phyloP scores from a whole-genome alignment of 257 asterid genomes.

The Phtheirospermum japonicum region DNA sequence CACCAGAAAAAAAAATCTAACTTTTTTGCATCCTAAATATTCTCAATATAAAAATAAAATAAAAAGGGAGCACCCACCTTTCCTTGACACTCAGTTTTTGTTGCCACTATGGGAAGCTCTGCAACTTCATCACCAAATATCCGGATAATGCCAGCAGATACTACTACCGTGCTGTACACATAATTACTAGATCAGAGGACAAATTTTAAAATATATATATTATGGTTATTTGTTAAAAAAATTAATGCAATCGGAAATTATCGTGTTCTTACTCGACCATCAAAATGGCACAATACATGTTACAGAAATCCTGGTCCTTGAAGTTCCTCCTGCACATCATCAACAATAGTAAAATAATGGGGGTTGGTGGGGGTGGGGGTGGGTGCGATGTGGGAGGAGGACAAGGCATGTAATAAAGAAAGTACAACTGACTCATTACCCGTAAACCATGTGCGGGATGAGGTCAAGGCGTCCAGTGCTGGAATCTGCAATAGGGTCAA shows the following conservation, averaged over 20 bases:
- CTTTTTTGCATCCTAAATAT: background rate
- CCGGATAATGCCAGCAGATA: slow-evolving; percentile 76
- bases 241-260: background rate
- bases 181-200: slow-evolving; percentile 10
- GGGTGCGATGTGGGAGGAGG: too few species aligned
- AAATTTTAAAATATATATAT: background rate
- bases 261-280: slow-evolving; percentile 58
- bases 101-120: slow-evolving; percentile 89
- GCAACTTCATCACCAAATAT: slow-evolving; percentile 78
- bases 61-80: slow-evolving; percentile 38
- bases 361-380: too few species aligned
- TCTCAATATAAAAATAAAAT: background rate
- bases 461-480: slow-evolving; percentile 66
- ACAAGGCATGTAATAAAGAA: slow-evolving; percentile 17
- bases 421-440: slow-evolving; percentile 45
- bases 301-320: slow-evolving; percentile 73
- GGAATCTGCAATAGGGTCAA: slow-evolving; percentile 81
- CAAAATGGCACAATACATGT: slow-evolving; percentile 73
- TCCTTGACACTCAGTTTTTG: slow-evolving; percentile 55
- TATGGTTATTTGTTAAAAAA: background rate
- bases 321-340: slow-evolving; percentile 49
- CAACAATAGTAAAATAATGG: too few species aligned
- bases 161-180: slow-evolving; percentile 58
- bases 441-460: slow-evolving; percentile 76
- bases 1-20: background rate